Base-by-base conservation (phyloP, 2,329 filamentous ascomycete species). In the Colletotrichum sp. region DNA sequence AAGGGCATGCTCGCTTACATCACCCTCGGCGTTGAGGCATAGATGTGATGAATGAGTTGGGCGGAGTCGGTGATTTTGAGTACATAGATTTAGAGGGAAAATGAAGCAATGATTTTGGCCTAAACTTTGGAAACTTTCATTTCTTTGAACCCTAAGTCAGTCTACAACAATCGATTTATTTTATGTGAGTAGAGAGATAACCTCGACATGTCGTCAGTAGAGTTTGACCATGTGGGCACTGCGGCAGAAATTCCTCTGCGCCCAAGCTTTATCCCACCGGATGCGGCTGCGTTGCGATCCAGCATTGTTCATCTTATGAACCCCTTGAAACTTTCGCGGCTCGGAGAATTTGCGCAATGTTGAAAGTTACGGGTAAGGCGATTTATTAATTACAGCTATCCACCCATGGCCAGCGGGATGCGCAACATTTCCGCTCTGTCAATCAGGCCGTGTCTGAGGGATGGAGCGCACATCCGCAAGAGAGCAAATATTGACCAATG, bases 1-100 rank as follows among this genome's bases (percentile, higher is more conserved):
- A 74, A 74, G 39, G 71, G 71, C 2, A 74, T 74, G 71, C 66
- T 74, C 9, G 71, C 71, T 12, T 74, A 74, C 59, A 74, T 74
- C 26, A 74, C 71, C 9, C 49, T 74, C 12, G 71, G 71, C 4
- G 57, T 74, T 49, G 71, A 74, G 59, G 71, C 66, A 26, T 74
- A 69, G 49, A 28, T 16, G 26, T 18, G 24, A 2, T 28, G 4
- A 59, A 28, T 26, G 55, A 28, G 44, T 21, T 52, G 16, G 55
- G 13, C 15, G 21, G 15, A 59, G 21, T 8, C 26, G 1, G 55
- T 59, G 55, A 59, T 59, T 59, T 28, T 28, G 13, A 52, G 55
- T 59, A 59, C 55, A 28, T 59, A 59, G 55, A 57, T 26, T 24
- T 28, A 16, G 8, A 59, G 26, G 21, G 0, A 28, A 57, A 59